phyloP scores from a whole-genome alignment of 306 rosid genomes.

The Medicago arabica region DNA sequence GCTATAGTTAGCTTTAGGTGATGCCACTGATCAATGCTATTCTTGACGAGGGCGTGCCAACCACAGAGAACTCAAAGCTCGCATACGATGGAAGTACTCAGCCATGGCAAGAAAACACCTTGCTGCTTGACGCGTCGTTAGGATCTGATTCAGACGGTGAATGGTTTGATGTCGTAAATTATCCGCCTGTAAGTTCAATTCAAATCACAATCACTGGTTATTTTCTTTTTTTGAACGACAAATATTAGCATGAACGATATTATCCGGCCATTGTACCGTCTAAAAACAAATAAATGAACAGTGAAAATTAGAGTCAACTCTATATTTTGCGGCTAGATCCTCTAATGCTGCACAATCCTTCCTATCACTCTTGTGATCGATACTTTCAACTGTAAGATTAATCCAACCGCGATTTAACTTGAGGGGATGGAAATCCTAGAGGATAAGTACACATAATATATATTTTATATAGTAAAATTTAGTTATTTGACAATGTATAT shows the following conservation, averaged over 20 bases:
- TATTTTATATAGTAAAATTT: neutral
- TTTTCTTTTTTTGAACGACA: no score
- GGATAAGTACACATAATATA: neutral
- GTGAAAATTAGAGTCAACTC: neutral
- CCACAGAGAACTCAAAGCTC: constrained; percentile 96
- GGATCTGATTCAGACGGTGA: constrained; percentile 68
- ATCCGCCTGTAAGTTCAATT: constrained; percentile 73
- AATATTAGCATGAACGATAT: no score
- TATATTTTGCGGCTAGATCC: neutral
- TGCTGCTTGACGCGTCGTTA: constrained; percentile 90
- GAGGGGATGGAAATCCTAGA: neutral
- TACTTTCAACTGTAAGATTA: neutral
- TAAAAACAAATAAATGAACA: neutral
- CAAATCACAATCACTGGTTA: neutral
- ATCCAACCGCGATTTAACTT: neutral
- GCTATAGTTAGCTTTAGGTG: constrained; percentile 20
- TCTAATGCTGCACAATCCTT: neutral
- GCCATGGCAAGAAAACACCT: constrained; percentile 85
- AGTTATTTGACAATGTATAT: neutral
- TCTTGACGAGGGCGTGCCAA: constrained; percentile 81
- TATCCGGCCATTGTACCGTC: no score
- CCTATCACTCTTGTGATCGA: no score
- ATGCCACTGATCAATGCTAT: constrained; percentile 20
- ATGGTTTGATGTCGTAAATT: constrained; percentile 76
- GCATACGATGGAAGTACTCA: constrained; percentile 83